Percentiles rank a stretch among this genome's conserved stretches.
Conservation (phyloP, 768 basidiomycete genomes). For the Mycena epipterygia region DNA sequence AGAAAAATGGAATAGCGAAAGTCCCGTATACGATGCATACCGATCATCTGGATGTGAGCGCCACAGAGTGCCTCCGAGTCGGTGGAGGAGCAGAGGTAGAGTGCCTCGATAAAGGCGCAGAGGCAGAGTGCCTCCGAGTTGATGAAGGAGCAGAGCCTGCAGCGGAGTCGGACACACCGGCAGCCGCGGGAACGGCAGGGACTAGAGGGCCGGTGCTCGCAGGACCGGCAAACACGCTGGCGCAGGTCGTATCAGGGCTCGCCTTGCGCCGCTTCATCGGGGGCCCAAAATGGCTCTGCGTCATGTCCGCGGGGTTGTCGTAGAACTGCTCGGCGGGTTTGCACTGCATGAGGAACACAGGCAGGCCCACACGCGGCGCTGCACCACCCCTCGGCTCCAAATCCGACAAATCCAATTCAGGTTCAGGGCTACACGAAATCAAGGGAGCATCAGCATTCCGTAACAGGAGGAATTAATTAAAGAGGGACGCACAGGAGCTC, state of each 20-base stretch:
- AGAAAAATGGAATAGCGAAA: too few species aligned
- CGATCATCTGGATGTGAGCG: too few species aligned
- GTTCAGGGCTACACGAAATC: too few species aligned
- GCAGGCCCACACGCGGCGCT: conserved; percentile 4
- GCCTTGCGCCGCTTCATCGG: conserved; percentile 27
- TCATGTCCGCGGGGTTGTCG: conserved; percentile 18
- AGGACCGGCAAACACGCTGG: too few species aligned
- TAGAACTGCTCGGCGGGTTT: neutral
- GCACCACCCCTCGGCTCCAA: neutral
- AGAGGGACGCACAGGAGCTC: conserved; percentile 18
- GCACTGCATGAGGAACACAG: conserved; percentile 24
- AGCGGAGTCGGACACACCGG: neutral
- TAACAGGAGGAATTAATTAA: neutral
- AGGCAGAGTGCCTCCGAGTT: too few species aligned
- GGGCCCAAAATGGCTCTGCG: conserved; percentile 15
- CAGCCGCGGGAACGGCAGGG: neutral
- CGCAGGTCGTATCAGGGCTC: neutral
- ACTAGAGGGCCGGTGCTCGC: too few species aligned
- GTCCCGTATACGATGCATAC: too few species aligned
- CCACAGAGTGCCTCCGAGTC: too few species aligned
- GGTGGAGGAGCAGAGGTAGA: too few species aligned
- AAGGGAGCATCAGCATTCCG: neutral
- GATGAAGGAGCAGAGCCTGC: neutral
- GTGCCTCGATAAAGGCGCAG: too few species aligned
- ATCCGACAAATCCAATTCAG: too few species aligned